Evolutionary conservation across 495 filamentous ascomycete genomes (phyloP), one percentile per base, ranked within the genome.

Genomic region (Aspergillus ellipticus): DNA sequence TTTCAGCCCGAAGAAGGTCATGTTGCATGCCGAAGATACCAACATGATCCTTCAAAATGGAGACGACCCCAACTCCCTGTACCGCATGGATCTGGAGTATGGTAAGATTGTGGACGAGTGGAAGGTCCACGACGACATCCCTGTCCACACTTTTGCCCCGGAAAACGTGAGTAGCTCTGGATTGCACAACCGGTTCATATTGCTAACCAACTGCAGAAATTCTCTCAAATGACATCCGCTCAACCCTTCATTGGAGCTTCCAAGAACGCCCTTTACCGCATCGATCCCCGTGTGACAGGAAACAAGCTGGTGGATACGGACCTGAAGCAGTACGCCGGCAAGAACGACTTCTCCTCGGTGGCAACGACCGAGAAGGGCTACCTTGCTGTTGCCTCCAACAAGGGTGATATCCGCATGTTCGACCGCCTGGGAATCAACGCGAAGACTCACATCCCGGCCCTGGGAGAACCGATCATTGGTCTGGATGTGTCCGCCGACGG

Each of bases 61-160:
- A 26, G 76, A 84, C 31, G 84, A 97, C 56, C 91, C 95, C 5
- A 92, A 98, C 73, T 90, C 86, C 24, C 77, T 98, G n/a, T 98
- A 91, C 65, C 89, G 89, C 22, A 97, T 98, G 94, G 94, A 98
- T 76, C 76, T 98, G 56, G 95, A 97, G 64, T 95, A 94, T 64
- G 94, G 94, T 53, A 97, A 96, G 76, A 89, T 98, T n/a, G 90
- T 97, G 2, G 95, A 98, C 66, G 95, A 98, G 71, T 98, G 94
- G 94, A 97, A 96, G 61, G 82, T 98, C n/a, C 93, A 98, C 63
- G 92, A 98, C 53, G 90, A 98, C 73, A 97, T 98, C 54, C 83
- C 88, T 0, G 90, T 98, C 49, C 84, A 87, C 17, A 90, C 85
- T 6, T 96, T 97, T 72, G 90, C 86, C 4, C 94, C 95, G 3